Base-by-base conservation (phyloP, 2,329 filamentous ascomycete genomes). In the Knufia petricola region DNA sequence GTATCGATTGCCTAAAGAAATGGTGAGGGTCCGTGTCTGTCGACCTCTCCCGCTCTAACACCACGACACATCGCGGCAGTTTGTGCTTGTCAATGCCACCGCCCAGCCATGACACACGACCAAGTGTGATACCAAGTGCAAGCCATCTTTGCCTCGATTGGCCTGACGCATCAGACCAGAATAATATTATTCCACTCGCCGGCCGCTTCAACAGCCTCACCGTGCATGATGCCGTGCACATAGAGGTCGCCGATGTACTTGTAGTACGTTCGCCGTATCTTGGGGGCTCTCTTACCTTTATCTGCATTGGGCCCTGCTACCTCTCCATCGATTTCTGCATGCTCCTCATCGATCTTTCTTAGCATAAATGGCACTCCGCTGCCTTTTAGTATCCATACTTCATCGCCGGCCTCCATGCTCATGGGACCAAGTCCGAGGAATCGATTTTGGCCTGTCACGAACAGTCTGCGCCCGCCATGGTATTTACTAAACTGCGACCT, bases 331-430 rank as follows among this genome's bases (percentile, higher is more conserved):
- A 20, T 17, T 7, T 40, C 37, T 40, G 19, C 37, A 40, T 24
- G 8, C 9, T 40, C 37, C 15, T 21, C 37, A 4, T 40, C 19
- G 2, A 9, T 20, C 28, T 37, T 47, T 21, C 52, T 39, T 19
- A 54, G 28, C 8, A 52, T 42, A 46, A 52, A 54, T 23, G 47
- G 49, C 9, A 40, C 50, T 6, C 50, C 44, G 13, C 50, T 45
- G n/a, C 52, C 50, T 15, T 50, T 50, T n/a, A 54, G n/a, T 13
- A 52, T 44, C 52, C 52, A 54, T 9, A 54, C 30, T 30, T 47
- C 46, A 38, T 54, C 52, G 4, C 42, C 52, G 15, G 15, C 43
- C 12, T 36, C 9, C 47, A 52, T 45, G 8, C 41, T 42, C 13
- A 24, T 24, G 1, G 46, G 41, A 2, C 52, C 52, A 13, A 54